Evolutionary conservation across 257 asterid species (phyloP), one percentile per base, ranked within the genome.

Genomic region (Solanum chiquidenum): DNA sequence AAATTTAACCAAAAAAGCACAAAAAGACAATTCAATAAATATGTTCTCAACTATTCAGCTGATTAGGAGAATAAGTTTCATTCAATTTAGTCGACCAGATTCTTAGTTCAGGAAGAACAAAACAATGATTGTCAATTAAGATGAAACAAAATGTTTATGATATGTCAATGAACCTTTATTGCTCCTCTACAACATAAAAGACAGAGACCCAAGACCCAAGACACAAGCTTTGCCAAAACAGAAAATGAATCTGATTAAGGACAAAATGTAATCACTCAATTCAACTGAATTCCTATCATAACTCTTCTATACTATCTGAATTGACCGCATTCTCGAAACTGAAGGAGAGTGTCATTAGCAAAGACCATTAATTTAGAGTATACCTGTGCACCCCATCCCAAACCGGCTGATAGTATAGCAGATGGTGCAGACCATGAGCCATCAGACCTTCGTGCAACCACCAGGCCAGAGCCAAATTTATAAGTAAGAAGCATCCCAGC

Each of bases 341-440:
- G 85, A 31, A 80, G 66, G 40, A 80, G 27, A 31, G 71, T 31
- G 42, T 80, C 44, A 82, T 6, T 49, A 82, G 86, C 44, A 82
- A 82, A 82, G 44, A 89, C 33, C 38, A n/a, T 5, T 40, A 38
- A 49, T 27, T 40, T 12, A 64, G 52, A 88, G 68, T 74, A 87
- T 90, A 95, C 99, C 99, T 97, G 99, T 10, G 99, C 98, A 84
- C 99, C 99, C 98, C 99, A 97, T 86, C 99, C 99, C 90, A 97
- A 89, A 87, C 99, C 99, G 89, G 92, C 93, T 42, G 99, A 97
- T 52, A 92, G 88, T 84, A 97, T 93, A 90, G 99, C 98, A 89
- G 99, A 97, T 86, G 99, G 99, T 87, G 99, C 99, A 83, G 99
- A 97, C 99, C 99, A 97, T 31, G 99, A 95, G 42, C 99, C 99